Base-by-base conservation (phyloP, 1,139 yeast species). In the Geotrichum phurueaensis region DNA sequence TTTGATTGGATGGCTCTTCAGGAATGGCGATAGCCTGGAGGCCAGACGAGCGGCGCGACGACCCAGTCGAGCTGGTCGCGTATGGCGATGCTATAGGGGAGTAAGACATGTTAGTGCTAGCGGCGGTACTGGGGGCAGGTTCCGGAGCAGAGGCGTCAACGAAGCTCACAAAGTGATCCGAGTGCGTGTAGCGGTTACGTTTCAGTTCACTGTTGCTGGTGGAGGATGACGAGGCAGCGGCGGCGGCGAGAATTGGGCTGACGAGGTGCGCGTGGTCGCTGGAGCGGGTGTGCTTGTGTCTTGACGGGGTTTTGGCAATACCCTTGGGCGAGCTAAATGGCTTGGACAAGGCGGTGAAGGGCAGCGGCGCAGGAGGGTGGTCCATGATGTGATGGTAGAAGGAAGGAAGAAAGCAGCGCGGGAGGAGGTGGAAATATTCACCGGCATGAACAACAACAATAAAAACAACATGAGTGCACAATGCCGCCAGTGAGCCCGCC, bases 11-110 rank as follows among this genome's bases (percentile, higher is more conserved):
- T 4, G 53, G 43, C 33, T 55, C 58, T 25, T 55, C 58, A 25
- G 58, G 58, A 15, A 55, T 55, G 13, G 58, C 39, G 22, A 18
- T 49, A 6, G 53, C 53, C 27, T 55, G 53, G 9, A 50, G 39
- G 36, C 53, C 31, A 7, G 57, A 48, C n/a, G 57, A 54, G 20
- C 31, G 33, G 13, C 48, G 29, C 9, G 57, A 54, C 18, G 58
- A 45, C 33, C 15, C 58, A 23, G 53, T 36, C 15, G 50, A 36
- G 22, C 54, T 25, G 49, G 45, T 49, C 25, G 39, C 39, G 49
- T 29, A 36, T 4, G 57, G 57, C 27, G 58, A 55, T 33, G 49
- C 36, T 22, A 55, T 22, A 5, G 58, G 53, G n/a, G 33, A 55
- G 50, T 49, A 55, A 13, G 58, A 49, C 58, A 55, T 55, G 23